Evolutionary conservation across 73 alveolate species (phyloP), one percentile per base, ranked within the genome.

Genomic region (Paramecium tetraurelia): DNA sequence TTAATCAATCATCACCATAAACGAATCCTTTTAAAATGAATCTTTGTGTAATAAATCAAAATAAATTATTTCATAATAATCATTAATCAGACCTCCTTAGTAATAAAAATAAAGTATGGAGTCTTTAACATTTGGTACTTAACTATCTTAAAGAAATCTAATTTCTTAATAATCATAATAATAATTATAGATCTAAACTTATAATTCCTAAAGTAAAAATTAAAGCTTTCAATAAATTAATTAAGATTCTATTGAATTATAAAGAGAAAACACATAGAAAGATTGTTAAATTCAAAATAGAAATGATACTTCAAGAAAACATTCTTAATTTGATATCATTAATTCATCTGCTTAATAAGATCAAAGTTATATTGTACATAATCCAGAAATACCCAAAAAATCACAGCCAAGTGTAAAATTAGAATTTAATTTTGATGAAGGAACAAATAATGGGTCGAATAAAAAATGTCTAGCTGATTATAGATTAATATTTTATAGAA

Each of bases 351-450:
- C 18, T 9, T 27, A 6, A 18, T 22, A 27, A 63, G 84, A 31
- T 5, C 2, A 31, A 36, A 35, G 18, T 14, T 36, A 14, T 72
- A n/a, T 36, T 38, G 40, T 1, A 16, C 3, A 72, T 36, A 72
- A 72, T 72, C 38, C 14, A 36, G 59, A 40, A 14, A n/a, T 72
- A 18, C 53, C 38, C 2, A 72, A 40, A 36, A 14, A 72, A 72
- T 36, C 59, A 0, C 18, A 80, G 31, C 90, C 90, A 3, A 80
- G 90, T 46, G 90, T 80, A 10, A 80, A 48, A 80, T 43, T 80
- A 35, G 90, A 80, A 41, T 40, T 80, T 22, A 41, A 80, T 48
- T 80, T 48, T 24, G 48, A 46, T 11, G 76, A 41, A 9, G 84
- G 24, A 12, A 31, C 21, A 63, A 12, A 12, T 4, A 11, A 80